phyloP scores from a whole-genome alignment of 768 basidiomycete genomes.

The Agrocybe chaxingu region DNA sequence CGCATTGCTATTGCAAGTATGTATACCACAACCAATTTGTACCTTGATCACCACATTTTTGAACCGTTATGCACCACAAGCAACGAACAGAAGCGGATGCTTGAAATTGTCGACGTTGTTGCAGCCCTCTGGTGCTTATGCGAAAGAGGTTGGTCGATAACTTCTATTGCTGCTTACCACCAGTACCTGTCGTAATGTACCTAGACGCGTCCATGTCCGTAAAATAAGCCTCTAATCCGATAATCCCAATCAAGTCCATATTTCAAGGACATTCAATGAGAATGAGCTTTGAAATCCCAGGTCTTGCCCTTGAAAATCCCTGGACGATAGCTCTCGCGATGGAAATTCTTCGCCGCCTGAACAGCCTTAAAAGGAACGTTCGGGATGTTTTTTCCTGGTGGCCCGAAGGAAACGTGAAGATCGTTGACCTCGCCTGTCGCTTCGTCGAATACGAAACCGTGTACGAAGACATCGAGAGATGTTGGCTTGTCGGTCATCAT shows the following conservation, averaged over 20 bases:
- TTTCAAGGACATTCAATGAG: too few relatives aligned
- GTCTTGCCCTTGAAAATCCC: slow-evolving; percentile 22
- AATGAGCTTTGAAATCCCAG: slow-evolving; percentile 15
- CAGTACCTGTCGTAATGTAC: too few relatives aligned
- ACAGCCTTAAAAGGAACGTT: slow-evolving; percentile 30
- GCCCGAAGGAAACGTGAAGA: slow-evolving; percentile 40
- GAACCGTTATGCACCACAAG: too few relatives aligned
- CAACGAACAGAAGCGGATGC: too few relatives aligned
- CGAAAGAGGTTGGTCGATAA: too few relatives aligned
- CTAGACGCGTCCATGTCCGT: too few relatives aligned
- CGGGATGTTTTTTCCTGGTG: slow-evolving; percentile 31
- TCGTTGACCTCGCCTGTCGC: slow-evolving; percentile 46
- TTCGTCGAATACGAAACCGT: slow-evolving; percentile 58
- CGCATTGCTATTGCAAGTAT: background rate
- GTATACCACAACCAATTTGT: background rate
- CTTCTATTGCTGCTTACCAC: too few relatives aligned
- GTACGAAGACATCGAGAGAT: slow-evolving; percentile 38
- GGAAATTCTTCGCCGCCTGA: slow-evolving; percentile 25
- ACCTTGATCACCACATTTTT: background rate
- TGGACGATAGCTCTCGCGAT: slow-evolving; percentile 15
- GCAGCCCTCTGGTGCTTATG: too few relatives aligned
- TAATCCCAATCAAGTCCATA: too few relatives aligned
- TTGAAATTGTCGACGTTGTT: too few relatives aligned
- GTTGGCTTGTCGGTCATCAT: slow-evolving; percentile 21
- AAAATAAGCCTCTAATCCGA: too few relatives aligned